These are phyloP conservation scores for Botrytis fragariae DNA, from an alignment of 2,329 filamentous ascomycete species.

Conservation along the genomic window DNA sequence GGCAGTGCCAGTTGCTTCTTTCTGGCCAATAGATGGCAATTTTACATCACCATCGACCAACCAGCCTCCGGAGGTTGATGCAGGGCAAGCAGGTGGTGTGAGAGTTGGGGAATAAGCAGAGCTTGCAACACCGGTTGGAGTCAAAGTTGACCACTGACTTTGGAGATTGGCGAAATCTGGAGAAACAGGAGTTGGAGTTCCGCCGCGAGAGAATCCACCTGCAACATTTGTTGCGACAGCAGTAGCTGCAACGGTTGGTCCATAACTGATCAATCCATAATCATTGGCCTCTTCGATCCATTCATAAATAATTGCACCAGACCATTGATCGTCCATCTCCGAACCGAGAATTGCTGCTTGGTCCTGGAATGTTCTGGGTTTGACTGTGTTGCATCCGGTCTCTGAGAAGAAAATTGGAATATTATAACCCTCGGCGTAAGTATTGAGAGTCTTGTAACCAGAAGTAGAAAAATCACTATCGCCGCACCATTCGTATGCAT, in stretches of 20 bases:
- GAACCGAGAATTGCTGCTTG: conserved; percentile 73
- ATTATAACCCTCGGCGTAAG: conserved; percentile 65
- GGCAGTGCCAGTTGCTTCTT: conserved; percentile 31
- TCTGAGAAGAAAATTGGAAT: conserved; percentile 91
- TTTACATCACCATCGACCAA: conserved; percentile 65
- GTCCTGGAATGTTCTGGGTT: conserved; percentile 64
- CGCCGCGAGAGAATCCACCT: conserved; percentile 67
- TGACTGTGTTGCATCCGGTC: conserved; percentile 72
- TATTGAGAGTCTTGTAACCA: conserved; percentile 68
- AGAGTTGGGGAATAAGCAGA: conserved; percentile 63
- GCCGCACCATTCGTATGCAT: conserved; percentile 82
- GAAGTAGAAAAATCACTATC: conserved; percentile 52
- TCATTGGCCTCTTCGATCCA: conserved; percentile 84
- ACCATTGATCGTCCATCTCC: conserved; percentile 68
- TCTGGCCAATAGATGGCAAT: conserved; percentile 63
- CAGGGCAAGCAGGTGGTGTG: conserved; percentile 67
- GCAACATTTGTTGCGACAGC: conserved; percentile 54
- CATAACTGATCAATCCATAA: conserved; percentile 80
- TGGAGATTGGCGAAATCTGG: conserved; percentile 80
- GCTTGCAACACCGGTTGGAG: conserved; percentile 64
- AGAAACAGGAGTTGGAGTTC: conserved; percentile 67
- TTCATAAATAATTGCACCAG: conserved; percentile 82
- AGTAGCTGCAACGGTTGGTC: conserved; percentile 52
- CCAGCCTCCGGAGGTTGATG: conserved; percentile 68
- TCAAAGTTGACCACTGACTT: conserved; percentile 70